Evolutionary conservation across 139 green algal genomes (phyloP).

Genomic region (Tetradesmus obliquus): DNA sequence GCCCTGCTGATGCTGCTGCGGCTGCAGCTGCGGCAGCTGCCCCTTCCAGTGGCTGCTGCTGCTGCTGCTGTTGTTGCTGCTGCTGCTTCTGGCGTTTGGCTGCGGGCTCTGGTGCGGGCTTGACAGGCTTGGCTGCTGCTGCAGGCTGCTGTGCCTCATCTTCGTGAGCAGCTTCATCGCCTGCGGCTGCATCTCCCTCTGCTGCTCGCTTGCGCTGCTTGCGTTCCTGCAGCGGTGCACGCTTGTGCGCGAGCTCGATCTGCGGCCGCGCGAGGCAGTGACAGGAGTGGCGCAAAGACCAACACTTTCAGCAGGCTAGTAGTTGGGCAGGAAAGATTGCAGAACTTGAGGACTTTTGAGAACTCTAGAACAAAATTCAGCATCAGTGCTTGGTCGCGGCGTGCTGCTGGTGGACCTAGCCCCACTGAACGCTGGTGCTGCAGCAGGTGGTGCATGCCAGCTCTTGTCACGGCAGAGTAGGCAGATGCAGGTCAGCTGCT

Average conservation of each 20-base stretch:
- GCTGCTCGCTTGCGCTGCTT: conserved; percentile 52
- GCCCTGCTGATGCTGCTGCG: conserved; percentile 32
- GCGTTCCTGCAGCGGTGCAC: conserved; percentile 74
- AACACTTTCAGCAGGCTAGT: neutral
- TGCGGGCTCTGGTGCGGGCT: neutral
- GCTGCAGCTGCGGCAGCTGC: conserved; percentile 14
- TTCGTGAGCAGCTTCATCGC: neutral
- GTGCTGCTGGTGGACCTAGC: too few relatives aligned
- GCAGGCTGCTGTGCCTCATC: conserved; percentile 33
- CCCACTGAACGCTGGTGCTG: too few relatives aligned
- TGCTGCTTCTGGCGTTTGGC: neutral
- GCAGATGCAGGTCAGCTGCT: too few relatives aligned
- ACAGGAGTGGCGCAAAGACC: neutral
- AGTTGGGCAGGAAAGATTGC: too few relatives aligned
- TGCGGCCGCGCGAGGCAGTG: conserved; percentile 32
- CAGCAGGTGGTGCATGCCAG: too few relatives aligned
- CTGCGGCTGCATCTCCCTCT: neutral
- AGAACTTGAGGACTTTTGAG: too few relatives aligned
- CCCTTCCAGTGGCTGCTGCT: neutral
- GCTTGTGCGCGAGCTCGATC: conserved; percentile 82
- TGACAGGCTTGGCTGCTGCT: conserved; percentile 20
- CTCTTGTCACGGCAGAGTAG: too few relatives aligned
- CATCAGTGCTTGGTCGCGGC: too few relatives aligned
- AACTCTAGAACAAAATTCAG: too few relatives aligned
- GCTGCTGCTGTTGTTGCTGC: conserved; percentile 27